These are phyloP conservation scores for Penicillium sp. DNA, from an alignment of 2,329 filamentous ascomycete species.

Conservation along the genomic window DNA sequence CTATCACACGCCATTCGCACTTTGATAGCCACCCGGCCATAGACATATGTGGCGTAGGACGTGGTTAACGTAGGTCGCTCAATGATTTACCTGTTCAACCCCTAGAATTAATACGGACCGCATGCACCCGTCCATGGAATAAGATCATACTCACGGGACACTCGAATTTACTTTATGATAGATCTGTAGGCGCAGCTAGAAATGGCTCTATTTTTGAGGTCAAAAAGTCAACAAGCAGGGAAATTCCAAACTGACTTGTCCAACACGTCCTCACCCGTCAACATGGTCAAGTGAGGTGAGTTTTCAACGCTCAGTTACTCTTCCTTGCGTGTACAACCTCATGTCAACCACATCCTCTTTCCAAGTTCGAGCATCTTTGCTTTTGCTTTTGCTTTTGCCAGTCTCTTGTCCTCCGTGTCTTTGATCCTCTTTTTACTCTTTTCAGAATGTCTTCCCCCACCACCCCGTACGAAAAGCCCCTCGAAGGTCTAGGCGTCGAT, in stretches of 20 bases:
- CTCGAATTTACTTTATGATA: background rate
- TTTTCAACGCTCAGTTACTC: background rate
- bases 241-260: background rate
- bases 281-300: background rate
- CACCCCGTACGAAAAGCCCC: constrained; percentile 1
- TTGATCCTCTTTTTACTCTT: too few relatives aligned
- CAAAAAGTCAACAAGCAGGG: too few relatives aligned
- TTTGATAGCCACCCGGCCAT: background rate
- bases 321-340: background rate
- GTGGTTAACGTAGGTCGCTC: background rate
- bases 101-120: too few relatives aligned
- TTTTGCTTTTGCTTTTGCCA: background rate
- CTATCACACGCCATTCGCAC: background rate
- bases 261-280: background rate
- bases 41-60: background rate
- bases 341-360: background rate
- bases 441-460: background rate
- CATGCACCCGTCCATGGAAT: too few relatives aligned
- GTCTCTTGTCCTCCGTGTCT: background rate
- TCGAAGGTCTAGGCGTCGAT: constrained; percentile 1
- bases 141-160: too few relatives aligned
- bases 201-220: too few relatives aligned
- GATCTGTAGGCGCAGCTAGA: too few relatives aligned
- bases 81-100: background rate
- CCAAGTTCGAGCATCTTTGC: background rate